Evolutionary conservation across 179 eudicot genomes (phyloP).

Genomic region (Beta corolliflora): DNA sequence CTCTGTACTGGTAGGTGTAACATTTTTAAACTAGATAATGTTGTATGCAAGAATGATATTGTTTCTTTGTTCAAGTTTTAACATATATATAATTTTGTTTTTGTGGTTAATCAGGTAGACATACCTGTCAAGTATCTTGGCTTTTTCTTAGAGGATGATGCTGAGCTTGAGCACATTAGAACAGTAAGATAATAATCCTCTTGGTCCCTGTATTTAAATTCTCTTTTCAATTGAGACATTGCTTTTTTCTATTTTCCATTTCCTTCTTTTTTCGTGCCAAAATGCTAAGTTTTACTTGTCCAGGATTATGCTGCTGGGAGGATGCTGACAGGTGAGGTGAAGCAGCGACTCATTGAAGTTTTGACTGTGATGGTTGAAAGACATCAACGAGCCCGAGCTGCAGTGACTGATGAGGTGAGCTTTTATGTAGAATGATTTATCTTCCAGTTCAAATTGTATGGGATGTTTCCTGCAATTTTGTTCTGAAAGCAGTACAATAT

Average conservation of each 20-base stretch:
- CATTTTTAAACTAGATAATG: not conserved
- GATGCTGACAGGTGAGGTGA: constrained; percentile 93
- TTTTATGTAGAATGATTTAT: not conserved
- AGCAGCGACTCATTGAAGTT: constrained; percentile 76
- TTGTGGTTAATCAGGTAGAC: constrained; percentile 58
- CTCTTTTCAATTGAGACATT: not conserved
- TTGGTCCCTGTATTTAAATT: not conserved
- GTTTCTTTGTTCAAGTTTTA: not conserved
- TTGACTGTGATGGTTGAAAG: constrained; percentile 85
- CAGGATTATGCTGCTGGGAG: constrained; percentile 94
- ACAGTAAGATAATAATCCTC: constrained; percentile 41
- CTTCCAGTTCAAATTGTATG: not conserved
- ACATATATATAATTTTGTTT: not conserved
- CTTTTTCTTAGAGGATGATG: constrained; percentile 92
- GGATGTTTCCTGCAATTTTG: not conserved
- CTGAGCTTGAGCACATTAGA: constrained; percentile 75
- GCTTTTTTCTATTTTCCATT: not conserved
- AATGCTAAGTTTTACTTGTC: not conserved
- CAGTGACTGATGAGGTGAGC: constrained; percentile 88
- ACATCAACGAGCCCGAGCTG: constrained; percentile 81
- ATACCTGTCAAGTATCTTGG: constrained; percentile 86
- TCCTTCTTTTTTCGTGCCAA: not conserved
- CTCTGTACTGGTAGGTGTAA: not conserved
- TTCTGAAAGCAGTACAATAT: not conserved
- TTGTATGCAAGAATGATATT: not conserved